Percentiles rank a stretch among this genome's conserved stretches.
Conservation (phyloP, 805 yeast species). For the Kuraishia piskuri region DNA sequence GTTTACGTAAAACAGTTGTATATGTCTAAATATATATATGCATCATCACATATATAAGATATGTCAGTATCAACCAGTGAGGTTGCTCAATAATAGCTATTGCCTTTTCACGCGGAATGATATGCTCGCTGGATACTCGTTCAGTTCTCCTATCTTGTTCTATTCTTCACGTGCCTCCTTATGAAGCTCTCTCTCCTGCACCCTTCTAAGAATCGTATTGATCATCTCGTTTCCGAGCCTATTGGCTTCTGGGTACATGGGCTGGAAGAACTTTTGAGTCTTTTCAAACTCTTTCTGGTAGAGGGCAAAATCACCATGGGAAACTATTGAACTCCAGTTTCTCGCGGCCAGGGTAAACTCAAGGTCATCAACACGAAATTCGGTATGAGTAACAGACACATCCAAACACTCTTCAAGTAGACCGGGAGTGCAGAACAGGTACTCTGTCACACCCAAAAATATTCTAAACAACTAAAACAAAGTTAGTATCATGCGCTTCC, state of each 20-base stretch:
- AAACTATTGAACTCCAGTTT: conserved; percentile 76
- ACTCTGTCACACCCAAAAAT: conserved; percentile 90
- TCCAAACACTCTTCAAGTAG: conserved; percentile 72
- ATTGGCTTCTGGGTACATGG: conserved; percentile 84
- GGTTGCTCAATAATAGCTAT: too few relatives aligned
- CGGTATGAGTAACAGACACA: conserved; percentile 56
- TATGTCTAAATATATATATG: too few relatives aligned
- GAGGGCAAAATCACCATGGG: conserved; percentile 62
- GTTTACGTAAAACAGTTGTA: too few relatives aligned
- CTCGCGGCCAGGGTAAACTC: conserved; percentile 91
- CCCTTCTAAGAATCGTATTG: conserved; percentile 49
- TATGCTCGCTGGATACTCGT: too few relatives aligned
- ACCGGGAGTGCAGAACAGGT: conserved; percentile 77
- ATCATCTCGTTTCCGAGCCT: conserved; percentile 92
- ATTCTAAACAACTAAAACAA: conserved; percentile 53
- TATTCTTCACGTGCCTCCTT: not conserved
- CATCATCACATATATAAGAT: too few relatives aligned
- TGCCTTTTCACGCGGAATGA: too few relatives aligned
- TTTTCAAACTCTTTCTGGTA: conserved; percentile 68
- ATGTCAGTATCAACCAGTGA: too few relatives aligned
- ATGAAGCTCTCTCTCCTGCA: conserved; percentile 12
- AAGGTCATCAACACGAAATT: conserved; percentile 81
- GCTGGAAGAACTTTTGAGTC: conserved; percentile 77
- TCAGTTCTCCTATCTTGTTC: conserved; percentile 6
- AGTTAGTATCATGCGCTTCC: not conserved